phyloP scores from a whole-genome alignment of 2,329 filamentous ascomycete species.

The Rhinocladiella similis region DNA sequence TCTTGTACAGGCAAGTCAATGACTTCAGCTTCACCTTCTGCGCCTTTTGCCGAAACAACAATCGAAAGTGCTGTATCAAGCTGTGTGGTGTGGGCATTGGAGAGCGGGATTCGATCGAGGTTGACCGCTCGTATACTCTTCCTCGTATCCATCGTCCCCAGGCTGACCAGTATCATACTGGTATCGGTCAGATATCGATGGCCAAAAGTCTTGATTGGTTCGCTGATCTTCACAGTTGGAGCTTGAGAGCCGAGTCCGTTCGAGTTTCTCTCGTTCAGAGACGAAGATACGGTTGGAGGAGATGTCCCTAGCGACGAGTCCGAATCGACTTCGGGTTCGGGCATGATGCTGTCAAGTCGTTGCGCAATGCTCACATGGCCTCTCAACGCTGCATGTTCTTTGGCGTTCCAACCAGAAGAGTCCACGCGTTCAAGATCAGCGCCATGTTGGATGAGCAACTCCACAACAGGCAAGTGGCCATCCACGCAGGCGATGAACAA shows the following conservation, averaged over 20 bases:
- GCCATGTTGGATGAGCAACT: constrained; percentile 75
- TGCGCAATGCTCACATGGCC: constrained; percentile 82
- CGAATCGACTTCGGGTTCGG: constrained; percentile 33
- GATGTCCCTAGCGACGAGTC: constrained; percentile 34
- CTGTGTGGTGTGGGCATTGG: constrained; percentile 86
- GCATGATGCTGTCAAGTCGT: constrained; percentile 62
- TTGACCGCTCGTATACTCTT: constrained; percentile 79
- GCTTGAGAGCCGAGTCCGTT: constrained; percentile 34
- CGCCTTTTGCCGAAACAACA: constrained; percentile 82
- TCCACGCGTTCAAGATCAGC: constrained; percentile 74
- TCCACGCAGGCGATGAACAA: constrained; percentile 91
- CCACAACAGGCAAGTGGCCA: constrained; percentile 72
- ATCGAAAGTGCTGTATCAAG: constrained; percentile 92
- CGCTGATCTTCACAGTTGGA: constrained; percentile 54
- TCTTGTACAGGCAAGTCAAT: constrained; percentile 93
- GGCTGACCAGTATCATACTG: constrained; percentile 84
- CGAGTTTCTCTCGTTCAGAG: constrained; percentile 45
- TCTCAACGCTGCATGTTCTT: constrained; percentile 86
- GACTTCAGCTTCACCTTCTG: constrained; percentile 80
- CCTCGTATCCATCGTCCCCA: constrained; percentile 92
- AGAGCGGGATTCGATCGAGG: constrained; percentile 82
- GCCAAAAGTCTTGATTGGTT: constrained; percentile 91
- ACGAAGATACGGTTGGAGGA: constrained; percentile 35
- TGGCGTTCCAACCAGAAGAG: constrained; percentile 89
- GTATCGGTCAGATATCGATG: constrained; percentile 91